A percentile compares a stretch with the other conserved stretches of the same genome.
Conservation (phyloP, 129 eudicot species). For the Flaveria linearis region DNA sequence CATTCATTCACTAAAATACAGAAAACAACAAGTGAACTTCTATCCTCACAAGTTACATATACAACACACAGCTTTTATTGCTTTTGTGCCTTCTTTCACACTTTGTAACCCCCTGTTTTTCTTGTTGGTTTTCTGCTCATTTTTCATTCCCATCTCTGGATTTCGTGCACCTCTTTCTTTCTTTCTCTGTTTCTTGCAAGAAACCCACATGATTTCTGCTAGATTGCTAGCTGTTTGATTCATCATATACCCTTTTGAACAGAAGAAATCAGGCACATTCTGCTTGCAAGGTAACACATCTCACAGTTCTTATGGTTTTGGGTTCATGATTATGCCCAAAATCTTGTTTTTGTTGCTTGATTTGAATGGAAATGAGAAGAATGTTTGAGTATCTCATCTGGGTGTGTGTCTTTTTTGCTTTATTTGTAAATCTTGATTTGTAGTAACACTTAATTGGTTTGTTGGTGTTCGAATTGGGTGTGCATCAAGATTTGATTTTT, state of each 20-base stretch:
- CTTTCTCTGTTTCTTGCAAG: conserved; percentile 29
- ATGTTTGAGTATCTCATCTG: conserved; percentile 23
- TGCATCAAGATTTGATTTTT: conserved; percentile 16
- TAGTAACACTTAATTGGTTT: too few relatives aligned
- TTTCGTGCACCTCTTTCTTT: conserved; percentile 15
- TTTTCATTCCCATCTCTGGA: conserved; percentile 37
- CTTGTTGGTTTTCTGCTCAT: conserved; percentile 35
- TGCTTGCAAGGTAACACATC: conserved; percentile 34
- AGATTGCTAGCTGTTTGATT: conserved; percentile 28
- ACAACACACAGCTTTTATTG: conserved; percentile 39
- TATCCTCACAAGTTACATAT: conserved; percentile 43
- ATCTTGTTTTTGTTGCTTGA: conserved; percentile 14
- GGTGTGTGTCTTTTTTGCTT: conserved; percentile 4
- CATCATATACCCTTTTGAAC: conserved; percentile 30
- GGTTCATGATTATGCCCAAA: conserved; percentile 24
- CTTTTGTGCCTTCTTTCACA: conserved; percentile 44
- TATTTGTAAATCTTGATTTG: conserved; percentile 8
- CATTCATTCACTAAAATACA: conserved; percentile 44
- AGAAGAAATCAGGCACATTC: conserved; percentile 31
- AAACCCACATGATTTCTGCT: conserved; percentile 29
- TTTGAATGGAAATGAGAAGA: conserved; percentile 11
- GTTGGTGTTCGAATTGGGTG: not conserved
- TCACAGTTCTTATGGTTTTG: not conserved
- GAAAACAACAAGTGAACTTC: conserved; percentile 33
- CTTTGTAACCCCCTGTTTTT: conserved; percentile 38